Conservation (phyloP, 495 filamentous ascomycete genomes). For the Aspergillus nanangensis region DNA sequence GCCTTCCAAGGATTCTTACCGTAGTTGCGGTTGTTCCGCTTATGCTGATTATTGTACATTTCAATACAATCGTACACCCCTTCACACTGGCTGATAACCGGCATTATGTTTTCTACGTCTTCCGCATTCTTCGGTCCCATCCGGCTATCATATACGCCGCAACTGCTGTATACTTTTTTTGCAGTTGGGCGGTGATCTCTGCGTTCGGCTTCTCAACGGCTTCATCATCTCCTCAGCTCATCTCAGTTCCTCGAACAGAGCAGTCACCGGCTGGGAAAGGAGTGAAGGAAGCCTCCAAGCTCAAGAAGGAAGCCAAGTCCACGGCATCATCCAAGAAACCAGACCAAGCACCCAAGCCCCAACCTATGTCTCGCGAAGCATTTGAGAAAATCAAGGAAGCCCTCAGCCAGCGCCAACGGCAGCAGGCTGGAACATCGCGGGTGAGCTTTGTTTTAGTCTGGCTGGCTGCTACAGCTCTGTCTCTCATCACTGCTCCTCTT, state of each 20-base stretch:
- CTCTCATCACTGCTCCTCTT: constrained; percentile 79
- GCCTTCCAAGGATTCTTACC: constrained; percentile 33
- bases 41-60: constrained; percentile 58
- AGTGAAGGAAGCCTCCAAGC: constrained; percentile 22
- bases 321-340: constrained; percentile 20
- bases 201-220: constrained; percentile 44
- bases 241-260: constrained; percentile 17
- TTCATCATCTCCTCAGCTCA: constrained; percentile 18
- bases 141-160: constrained; percentile 61
- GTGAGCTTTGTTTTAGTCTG: constrained; percentile 62
- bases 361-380: constrained; percentile 27
- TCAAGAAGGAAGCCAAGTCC: constrained; percentile 20
- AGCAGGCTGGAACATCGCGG: constrained; percentile 28
- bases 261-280: constrained; percentile 4
- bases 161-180: constrained; percentile 57
- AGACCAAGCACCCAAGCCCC: constrained; percentile 5
- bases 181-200: constrained; percentile 55
- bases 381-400: constrained; percentile 29
- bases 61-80: constrained; percentile 91
- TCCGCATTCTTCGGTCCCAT: constrained; percentile 70
- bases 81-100: constrained; percentile 96
- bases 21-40: constrained; percentile 33
- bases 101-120: constrained; percentile 95
- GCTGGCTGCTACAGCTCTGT: constrained; percentile 67
- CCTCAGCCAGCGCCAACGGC: constrained; percentile 29